phyloP scores from a whole-genome alignment of 2,329 filamentous ascomycete genomes.

The Chaetomiaceae sp. region DNA sequence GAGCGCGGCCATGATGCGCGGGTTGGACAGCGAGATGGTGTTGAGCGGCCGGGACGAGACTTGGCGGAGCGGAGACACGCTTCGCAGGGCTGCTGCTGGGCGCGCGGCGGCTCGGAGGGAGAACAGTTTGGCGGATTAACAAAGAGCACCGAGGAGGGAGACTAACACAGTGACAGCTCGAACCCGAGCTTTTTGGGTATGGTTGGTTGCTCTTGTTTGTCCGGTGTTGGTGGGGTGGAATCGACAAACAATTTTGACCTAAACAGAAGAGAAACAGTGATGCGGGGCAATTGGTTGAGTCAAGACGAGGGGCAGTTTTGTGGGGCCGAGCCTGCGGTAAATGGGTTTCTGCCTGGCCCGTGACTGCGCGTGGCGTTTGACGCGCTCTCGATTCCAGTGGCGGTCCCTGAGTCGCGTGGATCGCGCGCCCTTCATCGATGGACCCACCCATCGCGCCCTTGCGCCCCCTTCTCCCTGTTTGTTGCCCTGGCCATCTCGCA shows the following conservation, averaged over 20 bases:
- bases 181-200: constrained; percentile 2
- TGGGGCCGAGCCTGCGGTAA: not conserved
- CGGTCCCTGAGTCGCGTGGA: constrained; percentile 17
- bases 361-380: constrained; percentile 19
- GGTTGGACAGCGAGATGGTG: constrained; percentile 20
- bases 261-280: constrained; percentile 18
- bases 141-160: not conserved
- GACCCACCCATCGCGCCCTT: constrained; percentile 8
- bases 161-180: no score
- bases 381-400: constrained; percentile 19
- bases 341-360: not conserved
- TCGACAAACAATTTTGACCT: constrained; percentile 21
- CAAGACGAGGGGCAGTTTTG: constrained; percentile 20
- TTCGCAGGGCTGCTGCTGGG: constrained; percentile 33
- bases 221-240: constrained; percentile 15
- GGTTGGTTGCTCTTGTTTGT: not conserved
- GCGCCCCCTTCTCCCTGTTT: no score
- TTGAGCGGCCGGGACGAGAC: constrained; percentile 19
- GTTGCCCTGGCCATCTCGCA: no score
- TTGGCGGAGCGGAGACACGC: constrained; percentile 34
- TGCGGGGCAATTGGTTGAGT: constrained; percentile 22
- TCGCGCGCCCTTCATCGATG: constrained; percentile 22
- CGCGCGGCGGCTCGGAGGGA: constrained; percentile 37
- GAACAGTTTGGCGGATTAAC: constrained; percentile 40
- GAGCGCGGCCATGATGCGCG: constrained; percentile 61